Evolutionary conservation across 257 asterid genomes (phyloP), one percentile per base, ranked within the genome.

Genomic region (Penstemon davidsonii): DNA sequence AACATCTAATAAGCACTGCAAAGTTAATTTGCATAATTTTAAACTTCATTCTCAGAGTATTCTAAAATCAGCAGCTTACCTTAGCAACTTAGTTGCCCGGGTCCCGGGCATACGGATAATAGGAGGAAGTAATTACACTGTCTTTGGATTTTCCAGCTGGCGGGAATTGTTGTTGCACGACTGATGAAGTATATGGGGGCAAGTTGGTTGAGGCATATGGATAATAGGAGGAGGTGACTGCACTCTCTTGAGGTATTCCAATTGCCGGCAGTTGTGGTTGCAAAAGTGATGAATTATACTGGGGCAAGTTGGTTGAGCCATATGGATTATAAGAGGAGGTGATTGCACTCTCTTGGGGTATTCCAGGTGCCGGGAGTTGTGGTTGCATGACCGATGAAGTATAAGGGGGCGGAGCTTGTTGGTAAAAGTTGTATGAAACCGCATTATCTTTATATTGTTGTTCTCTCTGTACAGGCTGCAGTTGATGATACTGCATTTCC

Each of bases 361-460:
- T 52, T 51, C 39, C 57, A 11, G 74, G 46, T 60, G 77, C 64
- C 15, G 60, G 58, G 57, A 53, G 62, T 59, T 76, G 78, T 45
- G 73, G 71, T 71, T 70, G 82, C 43, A 52, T 25, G 57, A 55
- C 71, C 41, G 81, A 62, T n/a, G 80, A 55, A 56, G 51, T 67
- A 62, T 73, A 69, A 12, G 75, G 73, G 60, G 70, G 55, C 38
- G 61, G 38, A 62, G 79, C 54, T 45, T 62, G 54, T 46, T 45
- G 33, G 73, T 71, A 64, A 62, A 74, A 42, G 76, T 75, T 71
- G 71, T 43, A 67, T 69, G 83, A 60, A 62, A 60, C 73, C 37
- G 45, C 63, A 19, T 47, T 64, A 40, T 66, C 73, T n/a, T 60
- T 81, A 55, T 66, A 68, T 8, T 15, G 62, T 58, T 62, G 62